Base-by-base conservation (phyloP, 2,329 filamentous ascomycete genomes). In the Cadophora luteo-olivacea region DNA sequence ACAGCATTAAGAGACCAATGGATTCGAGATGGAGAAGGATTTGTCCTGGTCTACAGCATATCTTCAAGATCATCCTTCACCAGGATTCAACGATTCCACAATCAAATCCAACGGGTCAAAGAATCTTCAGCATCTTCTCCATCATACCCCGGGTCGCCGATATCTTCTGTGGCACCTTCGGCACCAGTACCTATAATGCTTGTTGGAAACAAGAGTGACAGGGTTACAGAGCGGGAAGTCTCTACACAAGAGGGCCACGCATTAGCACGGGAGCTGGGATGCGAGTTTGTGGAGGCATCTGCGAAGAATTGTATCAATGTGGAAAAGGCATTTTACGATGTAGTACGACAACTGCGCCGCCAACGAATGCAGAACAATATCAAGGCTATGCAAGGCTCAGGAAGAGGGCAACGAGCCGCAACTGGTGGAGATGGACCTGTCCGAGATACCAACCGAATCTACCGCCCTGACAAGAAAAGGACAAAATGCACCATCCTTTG, bases 301-400 rank as follows among this genome's bases (percentile, higher is more conserved):
- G 95, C 95, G 45, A 97, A 97, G 84, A 97, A 97, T 80, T 97
- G 94, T 82, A 94, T 97, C 84, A 97, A 98, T 77, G 95, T 97
- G 65, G 96, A 97, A 81, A 98, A 97, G 85, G 95, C 94, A 38
- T 98, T 99, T 78, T 98, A 97, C 81, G 96, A 99, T 78, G 96
- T 99, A 8, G 96, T 98, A 65, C 86, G 96, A 74, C 92, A 96
- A 80, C 84, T 99, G 73, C 90, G 96, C 75, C 89, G 92, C 75
- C 94, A 97, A 81, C 87, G 93, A 76, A 90, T 93, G 72, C 72
- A 75, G 60, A 73, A 54, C 48, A 72, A 65, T 36, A 66, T 70
- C 51, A 70, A 69, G 63, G 67, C 69, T 45, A 60, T 66, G 51
- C 66, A 70, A 61, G 68, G 69, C 32, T 64, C 68, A 57, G 72